Conservation (phyloP, 257 asterid genomes). For the Apocynum venetum region DNA sequence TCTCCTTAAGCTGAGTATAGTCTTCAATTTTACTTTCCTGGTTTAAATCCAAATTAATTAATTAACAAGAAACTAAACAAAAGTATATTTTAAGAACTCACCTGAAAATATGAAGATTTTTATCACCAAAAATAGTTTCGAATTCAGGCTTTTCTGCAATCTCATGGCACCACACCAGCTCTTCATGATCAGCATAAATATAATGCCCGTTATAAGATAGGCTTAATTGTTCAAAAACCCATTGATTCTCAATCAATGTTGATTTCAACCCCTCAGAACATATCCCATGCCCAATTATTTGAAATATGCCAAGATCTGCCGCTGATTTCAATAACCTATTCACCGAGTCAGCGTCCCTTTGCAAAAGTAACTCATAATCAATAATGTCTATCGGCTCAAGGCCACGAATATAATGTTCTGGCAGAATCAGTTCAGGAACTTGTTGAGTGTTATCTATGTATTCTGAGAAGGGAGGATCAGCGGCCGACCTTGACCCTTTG, state of each 20-base stretch:
- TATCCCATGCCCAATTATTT: constrained; percentile 44
- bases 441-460: constrained; percentile 20
- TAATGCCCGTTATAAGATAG: constrained; percentile 26
- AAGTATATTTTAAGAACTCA: constrained; percentile 11
- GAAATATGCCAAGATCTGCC: constrained; percentile 36
- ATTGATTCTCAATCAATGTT: constrained; percentile 29
- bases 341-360: constrained; percentile 24
- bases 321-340: constrained; percentile 33
- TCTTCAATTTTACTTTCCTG: too few species aligned
- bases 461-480: constrained; percentile 15
- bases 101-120: constrained; percentile 41
- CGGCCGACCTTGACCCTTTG: constrained; percentile 25
- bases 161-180: constrained; percentile 34
- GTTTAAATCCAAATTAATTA: too few species aligned
- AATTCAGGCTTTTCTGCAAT: constrained; percentile 23
- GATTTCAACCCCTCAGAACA: constrained; percentile 34
- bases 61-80: neutral
- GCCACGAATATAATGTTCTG: constrained; percentile 18
- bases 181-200: constrained; percentile 39
- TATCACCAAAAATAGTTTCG: constrained; percentile 31
- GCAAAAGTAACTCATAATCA: constrained; percentile 26
- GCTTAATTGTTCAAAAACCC: constrained; percentile 37
- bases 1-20: too few species aligned
- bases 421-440: constrained; percentile 50
- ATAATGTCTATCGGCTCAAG: constrained; percentile 27